Conservation (phyloP, 2,329 filamentous ascomycete genomes). For the Apiospora phragmitis region DNA sequence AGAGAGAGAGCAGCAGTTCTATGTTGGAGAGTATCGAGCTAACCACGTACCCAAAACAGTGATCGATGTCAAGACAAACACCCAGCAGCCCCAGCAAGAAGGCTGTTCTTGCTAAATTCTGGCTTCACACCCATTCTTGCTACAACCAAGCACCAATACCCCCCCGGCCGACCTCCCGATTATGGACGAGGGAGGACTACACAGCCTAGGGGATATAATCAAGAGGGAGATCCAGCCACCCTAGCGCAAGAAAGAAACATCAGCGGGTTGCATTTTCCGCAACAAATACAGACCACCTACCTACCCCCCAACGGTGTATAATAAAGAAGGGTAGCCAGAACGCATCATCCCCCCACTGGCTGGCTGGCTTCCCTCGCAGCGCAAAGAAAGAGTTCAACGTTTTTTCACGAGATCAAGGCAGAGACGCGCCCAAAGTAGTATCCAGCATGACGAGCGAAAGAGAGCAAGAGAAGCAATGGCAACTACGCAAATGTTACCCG, state of each 20-base stretch:
- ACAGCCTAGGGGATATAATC: background rate
- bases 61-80: constrained; percentile 90
- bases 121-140: background rate
- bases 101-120: constrained; percentile 65
- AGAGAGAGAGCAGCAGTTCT: no score
- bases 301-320: background rate
- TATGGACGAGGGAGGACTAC: background rate
- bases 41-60: constrained; percentile 52
- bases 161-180: background rate
- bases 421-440: background rate
- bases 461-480: constrained; percentile 1
- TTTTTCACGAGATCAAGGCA: constrained; percentile 6
- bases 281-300: background rate
- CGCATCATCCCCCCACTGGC: background rate
- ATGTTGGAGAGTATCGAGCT: background rate
- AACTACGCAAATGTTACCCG: background rate
- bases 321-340: background rate
- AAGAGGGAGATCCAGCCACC: background rate
- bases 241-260: background rate
- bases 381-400: background rate
- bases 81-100: constrained; percentile 68
- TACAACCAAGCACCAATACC: background rate
- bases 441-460: constrained; percentile 1
- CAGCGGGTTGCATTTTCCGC: constrained; percentile 12
- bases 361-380: background rate